A percentile compares a stretch with the other conserved stretches of the same genome.
phyloP scores from a whole-genome alignment of 2,329 filamentous ascomycete genomes.

The Fusarium haematococcum region DNA sequence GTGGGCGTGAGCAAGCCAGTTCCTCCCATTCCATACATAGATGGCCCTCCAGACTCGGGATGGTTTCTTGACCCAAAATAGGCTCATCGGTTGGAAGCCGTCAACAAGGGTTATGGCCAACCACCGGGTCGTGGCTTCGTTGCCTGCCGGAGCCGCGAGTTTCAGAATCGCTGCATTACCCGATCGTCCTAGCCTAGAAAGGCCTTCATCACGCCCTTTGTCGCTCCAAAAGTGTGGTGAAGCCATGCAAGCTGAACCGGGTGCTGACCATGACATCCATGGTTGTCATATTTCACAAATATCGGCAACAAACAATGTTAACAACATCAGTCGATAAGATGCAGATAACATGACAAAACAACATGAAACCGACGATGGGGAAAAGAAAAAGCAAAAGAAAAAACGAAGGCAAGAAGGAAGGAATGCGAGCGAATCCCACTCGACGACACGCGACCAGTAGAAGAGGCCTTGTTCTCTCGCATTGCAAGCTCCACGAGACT shows the following conservation, averaged over 20 bases:
- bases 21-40: background rate
- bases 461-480: slow-evolving; percentile 13
- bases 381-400: slow-evolving; percentile 1
- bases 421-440: slow-evolving; percentile 7
- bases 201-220: background rate
- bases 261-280: background rate
- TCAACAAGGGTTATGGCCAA: background rate
- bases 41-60: background rate
- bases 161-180: slow-evolving; percentile 21
- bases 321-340: background rate
- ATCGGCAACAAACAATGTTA: background rate
- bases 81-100: slow-evolving; percentile 1
- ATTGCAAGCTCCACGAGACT: slow-evolving; percentile 7
- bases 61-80: background rate
- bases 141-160: slow-evolving; percentile 10
- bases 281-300: background rate
- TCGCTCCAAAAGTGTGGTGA: background rate
- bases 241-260: background rate
- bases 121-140: background rate
- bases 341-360: slow-evolving; percentile 3
- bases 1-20: background rate
- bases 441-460: background rate
- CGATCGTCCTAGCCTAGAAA: slow-evolving; percentile 20
- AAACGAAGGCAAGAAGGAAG: background rate
- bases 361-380: background rate